Base-by-base conservation (phyloP, 1,284 basidiomycete genomes). In the Leucoagaricus sp. region DNA sequence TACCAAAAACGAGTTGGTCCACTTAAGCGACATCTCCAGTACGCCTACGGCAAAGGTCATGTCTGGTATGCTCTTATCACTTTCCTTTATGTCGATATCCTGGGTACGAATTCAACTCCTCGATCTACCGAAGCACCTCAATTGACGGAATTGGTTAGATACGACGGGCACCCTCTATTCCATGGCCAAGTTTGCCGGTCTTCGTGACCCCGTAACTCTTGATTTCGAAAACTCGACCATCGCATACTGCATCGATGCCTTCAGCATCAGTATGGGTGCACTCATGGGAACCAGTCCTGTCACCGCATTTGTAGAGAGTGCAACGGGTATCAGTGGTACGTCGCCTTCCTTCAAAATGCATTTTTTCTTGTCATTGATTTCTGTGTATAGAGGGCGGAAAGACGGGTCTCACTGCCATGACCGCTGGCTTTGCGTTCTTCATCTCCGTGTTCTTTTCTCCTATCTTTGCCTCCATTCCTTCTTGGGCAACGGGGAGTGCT, bases 121-220 rank as follows among this genome's bases (percentile, higher is more conserved):
- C 34, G 19, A 19, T 5, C 15, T 33, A 53, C 41, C 9, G 10
- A 6, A 29, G 4, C 19, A 15, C 28, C 17, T 33, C 9, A 8
- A 6, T 17, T 26, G 7, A 49, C 19, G 36, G 23, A 41, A 46
- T 55, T 44, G n/a, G 8, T 1, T 42, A 57, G 46, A 34, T 49
- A 60, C 76, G 25, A 84, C 79, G 48, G 90, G 92, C 67, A 94
- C 93, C 1, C 75, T 95, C 10, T 94, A 94, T 72, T 88, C 93
- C 42, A 95, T 96, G 93, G 90, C 93, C 50, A 92, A 91, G 67
- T 94, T 94, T 63, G 92, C 93, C n/a, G 91, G 91, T 21, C 81
- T 96, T 10, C 89, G 91, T 56, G 88, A 95, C 69, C 89, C 87
- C 1, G 82, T 89, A 13, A 94, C 93, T 15, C 77, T 92, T 59